Percentiles rank a stretch among this genome's conserved stretches.
Evolutionary conservation across 768 basidiomycete species (phyloP).

Genomic region (Serendipita sp.): DNA sequence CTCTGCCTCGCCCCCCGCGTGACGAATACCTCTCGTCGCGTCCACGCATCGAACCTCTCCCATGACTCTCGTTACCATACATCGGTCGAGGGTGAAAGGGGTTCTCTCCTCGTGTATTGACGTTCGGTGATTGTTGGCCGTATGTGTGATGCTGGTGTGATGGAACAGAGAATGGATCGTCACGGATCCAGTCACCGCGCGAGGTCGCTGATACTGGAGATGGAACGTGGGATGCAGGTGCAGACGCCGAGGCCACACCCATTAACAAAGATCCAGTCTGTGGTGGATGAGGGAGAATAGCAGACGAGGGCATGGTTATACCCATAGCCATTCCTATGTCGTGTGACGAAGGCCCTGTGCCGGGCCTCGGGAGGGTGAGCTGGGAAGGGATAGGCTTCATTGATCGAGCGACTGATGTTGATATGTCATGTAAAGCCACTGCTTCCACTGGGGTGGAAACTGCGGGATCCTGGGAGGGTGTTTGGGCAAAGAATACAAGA

Average conservation of each 20-base stretch:
- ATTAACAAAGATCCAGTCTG: background rate
- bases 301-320: background rate
- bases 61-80: slow-evolving; percentile 20
- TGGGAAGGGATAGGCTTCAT: background rate
- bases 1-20: slow-evolving; percentile 15
- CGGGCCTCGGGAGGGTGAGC: background rate
- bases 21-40: slow-evolving; percentile 11
- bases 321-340: slow-evolving; percentile 3
- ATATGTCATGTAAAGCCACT: background rate
- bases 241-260: background rate
- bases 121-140: background rate
- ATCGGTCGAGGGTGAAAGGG: slow-evolving; percentile 12
- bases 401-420: background rate
- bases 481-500: background rate
- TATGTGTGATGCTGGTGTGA: slow-evolving; percentile 8
- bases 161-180: slow-evolving; percentile 24
- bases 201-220: background rate
- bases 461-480: background rate
- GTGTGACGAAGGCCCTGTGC: background rate
- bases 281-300: slow-evolving; percentile 3
- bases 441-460: background rate
- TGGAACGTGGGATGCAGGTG: background rate
- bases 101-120: background rate
- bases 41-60: slow-evolving; percentile 13
- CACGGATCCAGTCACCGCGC: background rate